A percentile compares a stretch with the other conserved stretches of the same genome.
Evolutionary conservation across 306 rosid genomes (phyloP).

Genomic region (Hippophae tibetana): DNA sequence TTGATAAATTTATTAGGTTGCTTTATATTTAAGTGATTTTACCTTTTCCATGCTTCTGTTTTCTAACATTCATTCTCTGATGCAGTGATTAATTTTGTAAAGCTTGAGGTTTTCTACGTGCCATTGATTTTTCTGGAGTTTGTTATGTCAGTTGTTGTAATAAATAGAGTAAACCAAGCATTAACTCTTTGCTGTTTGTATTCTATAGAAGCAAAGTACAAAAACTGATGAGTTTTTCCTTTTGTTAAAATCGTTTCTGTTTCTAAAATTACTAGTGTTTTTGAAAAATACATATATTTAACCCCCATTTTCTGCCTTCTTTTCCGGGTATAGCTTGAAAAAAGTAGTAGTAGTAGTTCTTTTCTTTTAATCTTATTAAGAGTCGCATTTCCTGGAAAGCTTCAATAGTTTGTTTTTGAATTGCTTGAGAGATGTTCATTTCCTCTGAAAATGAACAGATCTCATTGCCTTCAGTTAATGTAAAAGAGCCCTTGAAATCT

Average conservation of each 20-base stretch:
- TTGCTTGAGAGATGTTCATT: slow-evolving; percentile 41
- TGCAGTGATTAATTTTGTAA: slow-evolving; percentile 2
- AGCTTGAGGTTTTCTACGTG: neutral
- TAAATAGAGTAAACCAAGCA: neutral
- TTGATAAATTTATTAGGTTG: neutral
- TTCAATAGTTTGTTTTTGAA: slow-evolving; percentile 3
- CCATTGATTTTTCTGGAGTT: neutral
- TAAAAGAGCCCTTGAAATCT: slow-evolving; percentile 30
- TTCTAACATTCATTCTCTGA: neutral
- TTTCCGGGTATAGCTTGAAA: slow-evolving; percentile 5
- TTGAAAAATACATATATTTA: neutral
- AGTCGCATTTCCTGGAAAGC: slow-evolving; percentile 4
- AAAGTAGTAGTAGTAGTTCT: neutral
- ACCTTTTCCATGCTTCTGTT: neutral
- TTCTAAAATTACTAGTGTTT: neutral
- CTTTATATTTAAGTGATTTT: neutral
- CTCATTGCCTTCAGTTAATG: slow-evolving; percentile 33
- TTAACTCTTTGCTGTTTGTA: neutral
- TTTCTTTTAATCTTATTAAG: slow-evolving; percentile 1
- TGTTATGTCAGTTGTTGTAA: slow-evolving; percentile 2
- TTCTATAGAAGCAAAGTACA: slow-evolving; percentile 1
- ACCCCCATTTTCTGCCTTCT: slow-evolving; percentile 1
- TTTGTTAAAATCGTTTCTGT: neutral
- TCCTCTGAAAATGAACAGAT: slow-evolving; percentile 40
- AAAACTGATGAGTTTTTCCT: neutral